A percentile compares a stretch with the other conserved stretches of the same genome.
These are phyloP conservation scores for Kazachstania viticola DNA, from an alignment of 805 yeast genomes.

Conservation along the genomic window DNA sequence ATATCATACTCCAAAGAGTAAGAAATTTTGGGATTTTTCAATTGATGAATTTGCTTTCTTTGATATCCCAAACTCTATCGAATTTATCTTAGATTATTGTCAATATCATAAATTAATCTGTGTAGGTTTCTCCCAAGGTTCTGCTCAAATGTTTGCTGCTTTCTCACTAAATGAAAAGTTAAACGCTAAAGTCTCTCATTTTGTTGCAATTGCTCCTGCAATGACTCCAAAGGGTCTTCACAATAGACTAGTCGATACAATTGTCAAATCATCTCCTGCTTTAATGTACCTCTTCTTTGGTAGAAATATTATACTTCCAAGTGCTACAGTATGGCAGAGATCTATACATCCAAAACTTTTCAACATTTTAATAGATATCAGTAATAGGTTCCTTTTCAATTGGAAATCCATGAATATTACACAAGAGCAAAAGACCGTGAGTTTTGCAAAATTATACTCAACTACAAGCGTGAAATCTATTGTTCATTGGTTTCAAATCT, in stretches of 20 bases:
- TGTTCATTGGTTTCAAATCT: constrained; percentile 95
- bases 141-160: constrained; percentile 86
- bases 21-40: constrained; percentile 75
- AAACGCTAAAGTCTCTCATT: constrained; percentile 41
- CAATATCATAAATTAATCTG: constrained; percentile 40
- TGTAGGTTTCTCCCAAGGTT: constrained; percentile 88
- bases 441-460: constrained; percentile 80
- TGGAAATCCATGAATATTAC: constrained; percentile 72
- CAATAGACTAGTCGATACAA: constrained; percentile 61
- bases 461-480: constrained; percentile 85
- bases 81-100: constrained; percentile 52
- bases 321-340: constrained; percentile 69
- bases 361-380: constrained; percentile 48
- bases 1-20: constrained; percentile 29
- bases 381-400: constrained; percentile 58
- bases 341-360: constrained; percentile 23
- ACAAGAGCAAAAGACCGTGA: constrained; percentile 59
- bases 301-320: constrained; percentile 57
- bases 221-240: constrained; percentile 81
- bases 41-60: constrained; percentile 84
- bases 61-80: constrained; percentile 78
- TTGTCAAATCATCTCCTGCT: constrained; percentile 67
- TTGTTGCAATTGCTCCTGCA: constrained; percentile 88
- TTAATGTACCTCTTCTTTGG: constrained; percentile 66
- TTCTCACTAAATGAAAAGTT: constrained; percentile 53